Evolutionary conservation across 345 rosid species (phyloP).

Genomic region (Populus simonii): DNA sequence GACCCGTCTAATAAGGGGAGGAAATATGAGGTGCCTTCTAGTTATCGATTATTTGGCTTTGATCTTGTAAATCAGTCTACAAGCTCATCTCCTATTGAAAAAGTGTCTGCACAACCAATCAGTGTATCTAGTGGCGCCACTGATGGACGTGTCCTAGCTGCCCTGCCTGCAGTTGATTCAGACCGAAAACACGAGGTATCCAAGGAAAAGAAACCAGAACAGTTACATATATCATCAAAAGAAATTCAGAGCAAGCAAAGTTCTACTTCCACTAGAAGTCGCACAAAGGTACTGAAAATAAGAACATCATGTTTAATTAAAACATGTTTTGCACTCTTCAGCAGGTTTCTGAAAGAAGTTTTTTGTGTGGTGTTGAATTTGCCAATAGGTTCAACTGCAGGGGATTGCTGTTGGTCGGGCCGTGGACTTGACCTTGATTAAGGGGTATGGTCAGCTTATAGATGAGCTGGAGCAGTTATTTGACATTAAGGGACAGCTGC

Average conservation of each 20-base stretch:
- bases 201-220: slow-evolving; percentile 56
- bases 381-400: slow-evolving; percentile 33
- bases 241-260: slow-evolving; percentile 60
- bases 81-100: slow-evolving; percentile 5
- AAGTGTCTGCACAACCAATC: slow-evolving; percentile 7
- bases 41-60: slow-evolving; percentile 29
- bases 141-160: slow-evolving; percentile 32
- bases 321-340: background rate
- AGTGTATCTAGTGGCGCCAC: slow-evolving; percentile 8
- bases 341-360: slow-evolving; percentile 3
- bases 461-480: slow-evolving; percentile 32
- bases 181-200: slow-evolving; percentile 52
- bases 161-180: slow-evolving; percentile 35
- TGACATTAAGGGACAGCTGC: slow-evolving; percentile 26
- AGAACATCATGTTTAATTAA: background rate
- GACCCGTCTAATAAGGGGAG: slow-evolving; percentile 13
- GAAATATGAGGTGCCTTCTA: slow-evolving; percentile 13
- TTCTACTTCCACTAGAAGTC: slow-evolving; percentile 22
- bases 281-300: slow-evolving; percentile 25
- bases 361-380: slow-evolving; percentile 6
- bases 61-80: slow-evolving; percentile 19
- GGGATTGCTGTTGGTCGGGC: slow-evolving; percentile 35
- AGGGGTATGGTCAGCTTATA: slow-evolving; percentile 29
- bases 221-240: slow-evolving; percentile 42
- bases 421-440: slow-evolving; percentile 24